Conservation (phyloP, 2,329 filamentous ascomycete genomes). For the Botrytis paeoniae region DNA sequence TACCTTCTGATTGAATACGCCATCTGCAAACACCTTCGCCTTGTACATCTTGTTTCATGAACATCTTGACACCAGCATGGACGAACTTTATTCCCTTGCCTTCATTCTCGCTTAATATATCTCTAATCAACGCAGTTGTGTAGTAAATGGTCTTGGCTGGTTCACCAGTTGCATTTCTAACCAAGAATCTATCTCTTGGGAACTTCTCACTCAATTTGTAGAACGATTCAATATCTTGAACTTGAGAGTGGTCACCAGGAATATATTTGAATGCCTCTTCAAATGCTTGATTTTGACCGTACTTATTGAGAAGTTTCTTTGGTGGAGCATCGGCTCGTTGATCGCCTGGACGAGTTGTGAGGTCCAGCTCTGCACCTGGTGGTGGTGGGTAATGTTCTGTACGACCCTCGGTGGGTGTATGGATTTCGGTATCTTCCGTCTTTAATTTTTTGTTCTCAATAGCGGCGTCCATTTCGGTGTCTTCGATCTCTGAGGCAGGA, state of each 20-base stretch:
- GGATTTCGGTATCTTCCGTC: slow-evolving; percentile 33
- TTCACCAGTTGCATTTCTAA: slow-evolving; percentile 84
- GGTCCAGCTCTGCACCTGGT: slow-evolving; percentile 36
- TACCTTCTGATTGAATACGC: slow-evolving; percentile 93
- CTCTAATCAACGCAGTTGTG: slow-evolving; percentile 77
- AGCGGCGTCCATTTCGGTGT: slow-evolving; percentile 24
- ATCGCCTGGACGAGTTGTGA: slow-evolving; percentile 32
- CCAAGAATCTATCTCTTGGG: slow-evolving; percentile 89
- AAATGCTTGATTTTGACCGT: slow-evolving; percentile 46
- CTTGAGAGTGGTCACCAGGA: slow-evolving; percentile 67
- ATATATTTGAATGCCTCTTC: slow-evolving; percentile 98
- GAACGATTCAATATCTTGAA: slow-evolving; percentile 75
- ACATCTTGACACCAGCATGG: slow-evolving; percentile 97
- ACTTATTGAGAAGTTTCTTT: slow-evolving; percentile 14
- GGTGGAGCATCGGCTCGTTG: slow-evolving; percentile 25
- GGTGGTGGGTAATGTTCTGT: slow-evolving; percentile 39
- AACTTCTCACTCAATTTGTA: slow-evolving; percentile 83
- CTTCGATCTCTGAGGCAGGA: slow-evolving; percentile 38
- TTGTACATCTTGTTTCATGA: slow-evolving; percentile 94
- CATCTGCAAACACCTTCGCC: slow-evolving; percentile 83
- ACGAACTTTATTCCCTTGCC: slow-evolving; percentile 91
- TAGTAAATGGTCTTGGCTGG: slow-evolving; percentile 97
- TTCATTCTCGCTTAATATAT: slow-evolving; percentile 84
- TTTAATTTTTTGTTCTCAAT: slow-evolving; percentile 47
- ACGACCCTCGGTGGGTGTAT: slow-evolving; percentile 26